A percentile compares a stretch with the other conserved stretches of the same genome.
Evolutionary conservation across 169 alveolate genomes (phyloP).

Genomic region (Plasmodium blacklocki): DNA sequence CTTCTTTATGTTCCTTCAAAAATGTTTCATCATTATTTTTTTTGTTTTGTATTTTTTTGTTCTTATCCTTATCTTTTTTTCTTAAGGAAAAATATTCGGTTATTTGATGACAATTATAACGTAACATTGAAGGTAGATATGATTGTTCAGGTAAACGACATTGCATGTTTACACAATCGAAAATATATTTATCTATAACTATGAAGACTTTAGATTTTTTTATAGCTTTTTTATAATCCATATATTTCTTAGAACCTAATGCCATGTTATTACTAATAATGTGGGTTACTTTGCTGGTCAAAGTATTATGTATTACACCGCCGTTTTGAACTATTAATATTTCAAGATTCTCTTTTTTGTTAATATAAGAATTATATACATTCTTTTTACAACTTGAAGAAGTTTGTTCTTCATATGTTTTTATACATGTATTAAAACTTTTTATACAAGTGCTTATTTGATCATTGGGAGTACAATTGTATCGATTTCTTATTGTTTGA

Average conservation of each 20-base stretch:
- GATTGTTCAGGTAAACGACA: slow-evolving; percentile 59
- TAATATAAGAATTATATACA: slow-evolving; percentile 41
- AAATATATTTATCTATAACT: slow-evolving; percentile 48
- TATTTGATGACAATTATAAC: slow-evolving; percentile 38
- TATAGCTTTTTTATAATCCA: slow-evolving; percentile 50
- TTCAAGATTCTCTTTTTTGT: slow-evolving; percentile 67
- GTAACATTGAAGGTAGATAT: slow-evolving; percentile 32
- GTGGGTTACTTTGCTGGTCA: slow-evolving; percentile 61
- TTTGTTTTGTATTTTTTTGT: background rate
- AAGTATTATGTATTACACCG: slow-evolving; percentile 55
- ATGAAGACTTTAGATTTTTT: slow-evolving; percentile 56
- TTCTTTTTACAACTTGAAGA: background rate
- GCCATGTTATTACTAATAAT: slow-evolving; percentile 75
- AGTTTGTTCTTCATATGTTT: background rate
- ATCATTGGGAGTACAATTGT: no score
- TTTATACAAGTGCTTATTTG: background rate
- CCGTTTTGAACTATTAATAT: slow-evolving; percentile 69
- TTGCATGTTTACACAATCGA: slow-evolving; percentile 31
- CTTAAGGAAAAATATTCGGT: slow-evolving; percentile 66
- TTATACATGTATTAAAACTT: slow-evolving; percentile 29
- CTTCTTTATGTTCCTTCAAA: slow-evolving; percentile 1
- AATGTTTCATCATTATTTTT: background rate
- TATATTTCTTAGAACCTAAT: slow-evolving; percentile 58
- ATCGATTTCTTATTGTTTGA: no score
- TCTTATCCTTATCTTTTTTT: background rate